Evolutionary conservation across 371 early-diverging fungal genomes (phyloP).

Genomic region (Smittium culicis): DNA sequence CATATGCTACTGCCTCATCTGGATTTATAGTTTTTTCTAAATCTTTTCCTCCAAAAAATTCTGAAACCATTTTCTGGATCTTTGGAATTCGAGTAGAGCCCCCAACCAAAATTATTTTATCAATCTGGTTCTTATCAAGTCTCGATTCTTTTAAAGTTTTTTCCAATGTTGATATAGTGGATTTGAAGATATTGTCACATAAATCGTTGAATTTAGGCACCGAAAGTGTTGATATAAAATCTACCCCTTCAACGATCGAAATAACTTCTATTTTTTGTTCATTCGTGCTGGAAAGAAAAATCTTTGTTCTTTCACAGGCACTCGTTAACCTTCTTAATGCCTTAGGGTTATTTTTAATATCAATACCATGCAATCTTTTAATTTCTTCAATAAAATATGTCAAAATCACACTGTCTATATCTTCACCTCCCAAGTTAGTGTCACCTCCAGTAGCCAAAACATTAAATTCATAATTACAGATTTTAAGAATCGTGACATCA

Average conservation of each 20-base stretch:
- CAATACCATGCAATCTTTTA: conserved; percentile 84
- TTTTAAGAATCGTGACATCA: conserved; percentile 90
- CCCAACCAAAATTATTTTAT: conserved; percentile 97
- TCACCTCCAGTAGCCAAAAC: conserved; percentile 92
- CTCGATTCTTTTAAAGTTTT: conserved; percentile 86
- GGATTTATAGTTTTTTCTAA: conserved; percentile 96
- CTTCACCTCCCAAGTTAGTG: conserved; percentile 96
- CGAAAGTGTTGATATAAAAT: conserved; percentile 86
- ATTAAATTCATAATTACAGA: conserved; percentile 85
- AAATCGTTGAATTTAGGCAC: conserved; percentile 96
- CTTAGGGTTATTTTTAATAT: conserved; percentile 69
- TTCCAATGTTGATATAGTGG: conserved; percentile 88
- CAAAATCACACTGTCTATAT: conserved; percentile 90
- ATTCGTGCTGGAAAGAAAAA: conserved; percentile 74
- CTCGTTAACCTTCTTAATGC: conserved; percentile 87
- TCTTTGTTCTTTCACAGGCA: conserved; percentile 92
- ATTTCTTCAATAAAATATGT: conserved; percentile 78
- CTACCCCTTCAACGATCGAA: conserved; percentile 82
- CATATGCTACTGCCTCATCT: conserved; percentile 97
- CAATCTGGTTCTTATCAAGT: conserved; percentile 79
- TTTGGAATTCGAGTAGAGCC: conserved; percentile 99
- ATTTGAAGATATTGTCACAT: conserved; percentile 83
- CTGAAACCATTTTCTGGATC: conserved; percentile 92
- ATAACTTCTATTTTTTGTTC: conserved; percentile 85
- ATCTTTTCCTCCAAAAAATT: conserved; percentile 95